phyloP scores from a whole-genome alignment of 768 basidiomycete genomes.

The Panus rudis region DNA sequence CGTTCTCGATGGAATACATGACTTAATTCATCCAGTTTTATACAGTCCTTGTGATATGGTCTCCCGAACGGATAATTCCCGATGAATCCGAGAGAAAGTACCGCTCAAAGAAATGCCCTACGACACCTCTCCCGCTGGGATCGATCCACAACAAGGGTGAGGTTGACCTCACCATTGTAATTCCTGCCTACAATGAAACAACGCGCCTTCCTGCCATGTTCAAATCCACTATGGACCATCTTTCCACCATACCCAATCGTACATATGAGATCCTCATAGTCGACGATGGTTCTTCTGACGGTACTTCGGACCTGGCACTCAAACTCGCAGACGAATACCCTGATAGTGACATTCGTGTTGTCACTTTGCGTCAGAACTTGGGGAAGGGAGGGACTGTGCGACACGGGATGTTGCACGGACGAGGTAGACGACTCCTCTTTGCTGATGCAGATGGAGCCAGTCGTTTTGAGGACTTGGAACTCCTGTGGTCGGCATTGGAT shows the following conservation, averaged over 20 bases:
- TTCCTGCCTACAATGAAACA: conserved; percentile 91
- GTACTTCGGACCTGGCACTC: conserved; percentile 60
- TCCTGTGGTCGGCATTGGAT: conserved; percentile 75
- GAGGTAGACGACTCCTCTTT: conserved; percentile 77
- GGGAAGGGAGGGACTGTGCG: conserved; percentile 93
- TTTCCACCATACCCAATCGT: conserved; percentile 31
- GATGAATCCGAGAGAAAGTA: conserved; percentile 65
- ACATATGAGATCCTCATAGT: conserved; percentile 81
- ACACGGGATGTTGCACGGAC: conserved; percentile 81
- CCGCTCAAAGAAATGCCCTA: conserved; percentile 47
- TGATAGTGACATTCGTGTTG: conserved; percentile 62
- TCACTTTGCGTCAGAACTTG: conserved; percentile 70
- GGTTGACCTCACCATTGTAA: conserved; percentile 72
- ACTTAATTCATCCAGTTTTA: conserved; percentile 47
- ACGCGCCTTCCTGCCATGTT: conserved; percentile 84
- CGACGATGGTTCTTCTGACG: conserved; percentile 85
- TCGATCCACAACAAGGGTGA: conserved; percentile 44
- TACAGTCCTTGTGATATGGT: conserved; percentile 62
- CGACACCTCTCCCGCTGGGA: conserved; percentile 48
- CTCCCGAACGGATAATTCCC: conserved; percentile 60
- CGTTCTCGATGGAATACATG: conserved; percentile 5
- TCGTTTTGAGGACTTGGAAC: conserved; percentile 74
- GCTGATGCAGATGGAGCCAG: conserved; percentile 95
- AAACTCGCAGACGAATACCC: conserved; percentile 50
- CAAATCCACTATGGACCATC: conserved; percentile 60